These are phyloP conservation scores for Leersia perrieri DNA, from an alignment of 176 grass and related monocot species.

Conservation along the genomic window DNA sequence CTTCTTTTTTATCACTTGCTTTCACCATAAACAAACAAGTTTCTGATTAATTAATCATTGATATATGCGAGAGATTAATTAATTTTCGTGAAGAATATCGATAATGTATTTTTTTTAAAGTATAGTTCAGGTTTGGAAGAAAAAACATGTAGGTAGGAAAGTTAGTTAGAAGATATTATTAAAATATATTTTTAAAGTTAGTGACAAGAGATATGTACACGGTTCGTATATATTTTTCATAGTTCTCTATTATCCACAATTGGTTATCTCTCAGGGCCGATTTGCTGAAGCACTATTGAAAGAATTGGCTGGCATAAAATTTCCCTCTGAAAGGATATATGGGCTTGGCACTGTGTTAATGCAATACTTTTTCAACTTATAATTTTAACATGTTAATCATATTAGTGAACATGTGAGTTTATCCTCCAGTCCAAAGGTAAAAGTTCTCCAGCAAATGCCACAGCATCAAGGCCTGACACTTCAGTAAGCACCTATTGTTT, in stretches of 20 bases:
- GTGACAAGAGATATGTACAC: too few species aligned
- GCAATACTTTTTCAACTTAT: not conserved
- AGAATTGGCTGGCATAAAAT: constrained; percentile 71
- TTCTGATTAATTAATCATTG: too few species aligned
- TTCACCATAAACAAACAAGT: too few species aligned
- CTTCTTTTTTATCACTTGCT: too few species aligned
- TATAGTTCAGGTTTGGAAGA: too few species aligned
- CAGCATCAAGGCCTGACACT: constrained; percentile 65
- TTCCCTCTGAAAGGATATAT: constrained; percentile 84
- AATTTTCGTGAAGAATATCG: too few species aligned
- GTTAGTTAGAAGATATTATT: too few species aligned
- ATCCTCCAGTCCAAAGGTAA: constrained; percentile 73
- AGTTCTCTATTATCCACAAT: not conserved
- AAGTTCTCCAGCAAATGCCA: constrained; percentile 76
- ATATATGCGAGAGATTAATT: too few species aligned
- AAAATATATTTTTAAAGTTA: too few species aligned
- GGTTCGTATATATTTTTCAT: not conserved
- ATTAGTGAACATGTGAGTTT: constrained; percentile 23
- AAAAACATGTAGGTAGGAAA: too few species aligned
- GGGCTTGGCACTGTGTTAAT: constrained; percentile 87
- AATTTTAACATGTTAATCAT: not conserved
- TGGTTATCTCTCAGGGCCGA: constrained; percentile 51
- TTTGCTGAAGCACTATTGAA: constrained; percentile 83
- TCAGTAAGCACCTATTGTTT: constrained; percentile 55
- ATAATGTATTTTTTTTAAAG: too few species aligned